phyloP scores from a whole-genome alignment of 176 grass and related monocot species.

The Musa itinerans region DNA sequence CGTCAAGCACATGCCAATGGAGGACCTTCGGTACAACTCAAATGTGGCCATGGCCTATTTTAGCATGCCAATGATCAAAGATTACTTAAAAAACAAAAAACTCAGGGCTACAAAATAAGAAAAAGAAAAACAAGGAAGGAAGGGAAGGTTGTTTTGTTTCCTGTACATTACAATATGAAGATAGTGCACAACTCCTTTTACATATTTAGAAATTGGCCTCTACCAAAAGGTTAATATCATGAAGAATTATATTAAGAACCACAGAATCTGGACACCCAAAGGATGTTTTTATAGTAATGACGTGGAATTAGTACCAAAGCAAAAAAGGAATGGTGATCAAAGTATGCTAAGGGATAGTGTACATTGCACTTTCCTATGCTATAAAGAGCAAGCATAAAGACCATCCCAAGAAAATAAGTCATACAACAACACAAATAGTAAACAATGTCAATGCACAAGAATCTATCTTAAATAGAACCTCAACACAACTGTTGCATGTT shows the following conservation, averaged over 20 bases:
- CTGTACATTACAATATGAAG: neutral
- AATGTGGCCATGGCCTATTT: conserved; percentile 52
- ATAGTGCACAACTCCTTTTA: neutral
- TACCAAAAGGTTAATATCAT: neutral
- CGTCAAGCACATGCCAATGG: conserved; percentile 73
- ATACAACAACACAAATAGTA: no score
- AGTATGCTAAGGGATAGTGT: neutral
- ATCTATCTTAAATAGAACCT: no score
- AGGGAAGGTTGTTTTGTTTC: neutral
- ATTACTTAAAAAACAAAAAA: neutral
- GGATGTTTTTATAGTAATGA: neutral
- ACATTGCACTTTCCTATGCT: neutral
- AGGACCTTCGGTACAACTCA: conserved; percentile 72
- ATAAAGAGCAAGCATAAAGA: neutral
- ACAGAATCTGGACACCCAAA: neutral
- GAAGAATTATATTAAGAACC: neutral
- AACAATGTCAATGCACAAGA: no score
- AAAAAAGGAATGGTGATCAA: neutral
- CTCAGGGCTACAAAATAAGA: neutral
- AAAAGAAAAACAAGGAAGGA: neutral
- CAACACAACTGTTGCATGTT: no score
- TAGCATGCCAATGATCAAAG: neutral
- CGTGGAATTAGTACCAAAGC: neutral
- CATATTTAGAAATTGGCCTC: neutral
- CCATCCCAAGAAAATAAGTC: neutral